Base-by-base conservation (phyloP, 352 stramenopile species). In the Globisporangium canariense region DNA sequence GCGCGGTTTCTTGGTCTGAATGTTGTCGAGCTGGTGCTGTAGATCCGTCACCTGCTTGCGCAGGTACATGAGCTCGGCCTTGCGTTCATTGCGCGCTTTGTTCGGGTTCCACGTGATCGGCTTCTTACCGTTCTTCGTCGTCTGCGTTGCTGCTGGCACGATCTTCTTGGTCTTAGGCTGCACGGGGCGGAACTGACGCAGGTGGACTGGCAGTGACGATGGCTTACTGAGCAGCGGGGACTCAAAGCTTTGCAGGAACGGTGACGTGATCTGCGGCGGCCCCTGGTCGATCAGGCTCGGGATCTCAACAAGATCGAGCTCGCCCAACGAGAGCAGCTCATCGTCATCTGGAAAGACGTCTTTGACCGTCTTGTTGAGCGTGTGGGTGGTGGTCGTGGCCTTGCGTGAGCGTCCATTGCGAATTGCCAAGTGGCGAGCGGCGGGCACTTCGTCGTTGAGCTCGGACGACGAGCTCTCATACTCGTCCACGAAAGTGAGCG, bases 61-160 rank as follows among this genome's bases (percentile, higher is more conserved):
- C 52, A 77, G 62, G 58, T 77, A 70, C 14, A 69, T 45, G 58
- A 77, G 62, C 58, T 77, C 70, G 20, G 69, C 61, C 22, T 25
- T 25, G 22, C 22, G 22, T 25, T 25, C 22, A 25, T 25, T 25
- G 22, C 22, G 22, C 22, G 67, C 58, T 45, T 58, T 60, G 60
- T 70, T 70, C 9, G 65, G 49, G 25, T 55, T 25, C 49, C 49
- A 55, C 0, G 49, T 22, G 25, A 55, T 38, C 50, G 50, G 6
- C 50, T 56, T 56, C 50, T 56, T 56, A 2, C 47, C 22, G 25
- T 53, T 30, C n/a, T 30, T 53, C 7, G 47, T 34, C 8, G 47
- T 11, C 47, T 25, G 22, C 22, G 22, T 25, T 25, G 22, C 22
- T 25, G 20, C 25, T 22, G 47, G 47, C 20, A 20, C 22, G n/a